phyloP scores from a whole-genome alignment of 2,329 filamentous ascomycete species.

The Nigrospora sphaerica region DNA sequence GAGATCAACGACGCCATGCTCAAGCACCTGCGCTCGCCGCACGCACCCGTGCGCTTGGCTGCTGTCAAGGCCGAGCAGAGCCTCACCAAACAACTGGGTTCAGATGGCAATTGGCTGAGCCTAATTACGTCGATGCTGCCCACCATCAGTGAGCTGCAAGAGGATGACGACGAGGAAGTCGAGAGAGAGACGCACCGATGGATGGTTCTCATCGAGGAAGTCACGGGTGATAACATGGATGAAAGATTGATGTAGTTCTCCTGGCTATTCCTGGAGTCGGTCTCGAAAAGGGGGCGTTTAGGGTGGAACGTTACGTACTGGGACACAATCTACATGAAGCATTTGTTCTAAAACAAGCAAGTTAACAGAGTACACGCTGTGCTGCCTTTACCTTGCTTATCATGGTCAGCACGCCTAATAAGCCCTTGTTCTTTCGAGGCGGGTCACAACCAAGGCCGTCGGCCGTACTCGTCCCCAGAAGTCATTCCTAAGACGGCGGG shows the following conservation, averaged over 20 bases:
- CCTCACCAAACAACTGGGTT: constrained; percentile 73
- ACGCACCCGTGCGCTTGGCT: constrained; percentile 66
- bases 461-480: too few species aligned
- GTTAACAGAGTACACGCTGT: too few species aligned
- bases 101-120: constrained; percentile 90
- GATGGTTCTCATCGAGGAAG: constrained; percentile 84
- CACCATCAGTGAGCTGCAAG: constrained; percentile 89
- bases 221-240: constrained; percentile 85
- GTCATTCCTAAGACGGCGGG: too few species aligned
- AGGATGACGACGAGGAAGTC: constrained; percentile 91
- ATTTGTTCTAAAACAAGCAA: too few species aligned
- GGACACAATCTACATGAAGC: too few species aligned
- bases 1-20: constrained; percentile 75
- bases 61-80: constrained; percentile 76
- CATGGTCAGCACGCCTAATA: too few species aligned
- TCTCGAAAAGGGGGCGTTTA: too few species aligned
- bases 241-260: constrained; percentile 72
- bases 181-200: constrained; percentile 84
- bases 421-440: too few species aligned
- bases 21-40: constrained; percentile 68
- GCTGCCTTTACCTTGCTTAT: too few species aligned
- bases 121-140: constrained; percentile 93
- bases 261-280: too few species aligned
- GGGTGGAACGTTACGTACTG: too few species aligned
- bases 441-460: too few species aligned